phyloP scores from a whole-genome alignment of 805 yeast genomes.

The Lipomyces orientalis region DNA sequence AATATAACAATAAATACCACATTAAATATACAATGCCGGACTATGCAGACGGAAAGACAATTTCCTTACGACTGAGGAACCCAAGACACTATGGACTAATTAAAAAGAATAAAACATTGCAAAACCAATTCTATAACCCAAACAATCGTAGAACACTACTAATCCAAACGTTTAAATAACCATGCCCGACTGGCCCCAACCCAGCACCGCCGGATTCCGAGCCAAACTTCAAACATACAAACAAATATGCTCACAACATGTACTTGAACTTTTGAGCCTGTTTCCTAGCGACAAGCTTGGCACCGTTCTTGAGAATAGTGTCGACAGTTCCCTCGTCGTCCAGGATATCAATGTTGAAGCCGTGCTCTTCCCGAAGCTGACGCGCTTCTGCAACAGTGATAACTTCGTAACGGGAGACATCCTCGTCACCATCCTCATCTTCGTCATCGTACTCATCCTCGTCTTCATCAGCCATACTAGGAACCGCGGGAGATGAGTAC shows the following conservation, averaged over 20 bases:
- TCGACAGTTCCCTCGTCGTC: constrained; percentile 35
- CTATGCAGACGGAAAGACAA: background rate
- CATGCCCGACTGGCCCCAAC: background rate
- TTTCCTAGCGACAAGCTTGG: constrained; percentile 28
- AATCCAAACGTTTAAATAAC: background rate
- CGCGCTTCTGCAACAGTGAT: constrained; percentile 33
- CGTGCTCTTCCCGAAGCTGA: constrained; percentile 34
- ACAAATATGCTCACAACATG: constrained; percentile 22
- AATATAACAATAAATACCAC: background rate
- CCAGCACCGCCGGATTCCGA: background rate
- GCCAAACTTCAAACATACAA: background rate
- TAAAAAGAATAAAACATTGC: background rate
- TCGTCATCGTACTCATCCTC: constrained; percentile 17
- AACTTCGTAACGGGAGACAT: constrained; percentile 29
- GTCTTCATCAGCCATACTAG: constrained; percentile 24
- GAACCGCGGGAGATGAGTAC: constrained; percentile 3
- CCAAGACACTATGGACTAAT: background rate
- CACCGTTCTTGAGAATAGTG: constrained; percentile 29
- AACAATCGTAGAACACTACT: background rate
- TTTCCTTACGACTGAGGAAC: background rate
- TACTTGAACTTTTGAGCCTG: constrained; percentile 29
- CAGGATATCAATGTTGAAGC: constrained; percentile 34
- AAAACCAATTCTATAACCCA: background rate
- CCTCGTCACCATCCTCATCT: constrained; percentile 31
- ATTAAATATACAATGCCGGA: background rate